These are phyloP conservation scores for Dendrobium chrysotoxum DNA, from an alignment of 106 monocot genomes.

Conservation along the genomic window DNA sequence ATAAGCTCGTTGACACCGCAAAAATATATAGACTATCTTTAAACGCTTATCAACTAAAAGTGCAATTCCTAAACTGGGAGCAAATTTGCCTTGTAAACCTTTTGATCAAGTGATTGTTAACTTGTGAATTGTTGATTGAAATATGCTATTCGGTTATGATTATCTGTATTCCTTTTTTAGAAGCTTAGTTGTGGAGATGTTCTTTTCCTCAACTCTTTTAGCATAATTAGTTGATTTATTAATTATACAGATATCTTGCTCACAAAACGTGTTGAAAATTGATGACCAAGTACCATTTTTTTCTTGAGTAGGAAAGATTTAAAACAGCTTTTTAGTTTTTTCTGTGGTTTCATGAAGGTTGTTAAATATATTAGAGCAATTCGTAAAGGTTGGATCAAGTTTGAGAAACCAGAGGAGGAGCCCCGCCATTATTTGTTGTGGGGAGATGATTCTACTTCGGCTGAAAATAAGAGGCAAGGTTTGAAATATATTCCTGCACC, in stretches of 20 bases:
- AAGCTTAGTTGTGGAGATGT: neutral
- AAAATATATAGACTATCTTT: too few species aligned
- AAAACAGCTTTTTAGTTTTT: neutral
- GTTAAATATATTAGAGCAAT: slow-evolving; percentile 85
- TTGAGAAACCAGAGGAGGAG: slow-evolving; percentile 87
- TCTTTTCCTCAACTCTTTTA: neutral
- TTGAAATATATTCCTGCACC: slow-evolving; percentile 85
- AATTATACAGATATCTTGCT: neutral
- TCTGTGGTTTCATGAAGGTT: slow-evolving; percentile 37
- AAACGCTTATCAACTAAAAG: too few species aligned
- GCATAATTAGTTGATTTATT: neutral
- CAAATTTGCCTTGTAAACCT: neutral
- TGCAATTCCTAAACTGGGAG: too few species aligned
- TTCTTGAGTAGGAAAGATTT: neutral
- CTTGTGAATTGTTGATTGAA: neutral
- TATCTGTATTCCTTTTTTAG: neutral
- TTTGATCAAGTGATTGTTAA: neutral
- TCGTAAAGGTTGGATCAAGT: slow-evolving; percentile 83
- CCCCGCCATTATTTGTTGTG: slow-evolving; percentile 59
- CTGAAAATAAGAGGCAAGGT: slow-evolving; percentile 60
- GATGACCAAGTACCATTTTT: neutral
- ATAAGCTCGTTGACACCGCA: neutral
- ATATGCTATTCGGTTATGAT: neutral
- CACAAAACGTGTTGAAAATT: neutral
- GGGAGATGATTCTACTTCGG: slow-evolving; percentile 68